These are phyloP conservation scores for Cichorium intybus DNA, from an alignment of 140 eudicot genomes.

Conservation along the genomic window DNA sequence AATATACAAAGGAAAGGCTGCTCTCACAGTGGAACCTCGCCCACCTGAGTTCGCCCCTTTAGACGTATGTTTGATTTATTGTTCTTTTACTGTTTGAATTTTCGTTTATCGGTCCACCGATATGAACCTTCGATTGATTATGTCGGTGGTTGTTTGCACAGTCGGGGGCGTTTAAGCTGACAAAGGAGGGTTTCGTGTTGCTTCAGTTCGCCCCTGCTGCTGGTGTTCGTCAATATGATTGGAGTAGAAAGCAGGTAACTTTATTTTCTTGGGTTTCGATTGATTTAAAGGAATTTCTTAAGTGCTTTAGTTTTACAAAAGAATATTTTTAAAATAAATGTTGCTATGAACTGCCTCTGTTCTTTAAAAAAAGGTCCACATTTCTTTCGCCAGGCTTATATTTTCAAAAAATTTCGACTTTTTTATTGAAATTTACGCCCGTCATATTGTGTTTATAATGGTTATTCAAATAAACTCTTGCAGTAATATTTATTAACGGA, in stretches of 20 bases:
- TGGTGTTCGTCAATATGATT: constrained; percentile 90
- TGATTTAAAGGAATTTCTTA: not conserved
- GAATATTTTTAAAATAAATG: not conserved
- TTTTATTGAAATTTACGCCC: too few species aligned
- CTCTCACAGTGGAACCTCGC: constrained; percentile 72
- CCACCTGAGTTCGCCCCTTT: constrained; percentile 80
- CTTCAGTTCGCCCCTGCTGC: constrained; percentile 96
- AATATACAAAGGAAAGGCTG: constrained; percentile 90
- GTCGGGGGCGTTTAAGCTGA: constrained; percentile 85
- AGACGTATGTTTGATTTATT: constrained; percentile 35
- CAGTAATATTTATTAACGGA: not conserved
- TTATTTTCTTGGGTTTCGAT: not conserved
- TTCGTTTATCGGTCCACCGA: not conserved
- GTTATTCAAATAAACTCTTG: not conserved
- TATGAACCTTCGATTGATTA: not conserved
- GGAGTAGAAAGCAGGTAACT: constrained; percentile 85
- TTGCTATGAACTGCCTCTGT: too few species aligned
- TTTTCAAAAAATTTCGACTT: too few species aligned
- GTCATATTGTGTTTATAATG: not conserved
- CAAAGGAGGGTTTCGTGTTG: constrained; percentile 71
- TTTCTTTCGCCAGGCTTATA: too few species aligned
- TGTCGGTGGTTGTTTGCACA: constrained; percentile 31
- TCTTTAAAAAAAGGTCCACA: too few species aligned
- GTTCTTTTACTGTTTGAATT: not conserved
- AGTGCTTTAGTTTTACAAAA: not conserved